Base-by-base conservation (phyloP, 225 moss, liverwort and hornwort species). In the Anthoceros angustus region DNA sequence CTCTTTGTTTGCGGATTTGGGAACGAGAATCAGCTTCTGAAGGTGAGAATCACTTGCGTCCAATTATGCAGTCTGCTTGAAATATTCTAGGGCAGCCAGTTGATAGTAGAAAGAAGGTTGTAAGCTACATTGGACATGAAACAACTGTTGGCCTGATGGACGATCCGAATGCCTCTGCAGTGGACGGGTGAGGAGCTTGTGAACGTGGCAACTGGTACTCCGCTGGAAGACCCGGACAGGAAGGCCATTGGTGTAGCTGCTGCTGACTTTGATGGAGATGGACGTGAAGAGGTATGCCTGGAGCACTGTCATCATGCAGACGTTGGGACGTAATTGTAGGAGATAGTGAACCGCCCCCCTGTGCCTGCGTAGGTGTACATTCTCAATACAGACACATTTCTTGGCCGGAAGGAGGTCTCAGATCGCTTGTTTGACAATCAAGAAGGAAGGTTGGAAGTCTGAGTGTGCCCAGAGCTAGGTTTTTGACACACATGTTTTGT, bases 211-310 rank as follows among this genome's bases (percentile, higher is more conserved):
- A 67, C 12, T 42, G 83, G 81, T 63, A 86, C 86, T 71, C 89
- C 78, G 43, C 69, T 93, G 43, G 81, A 86, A 80, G 89, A 93
- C 73, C 72, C 81, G 25, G 82, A 83, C 26, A 93, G 86, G 68
- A 85, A 82, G 74, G 89, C 92, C 67, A 93, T 93, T 74, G 92
- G 89, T 55, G 92, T 93, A 65, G 86, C 89, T 62, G 89, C 89
- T 42, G 92, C 81, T 62, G 92, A 93, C 66, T 87, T 93, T 32
- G 83, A 93, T 67, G 86, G 81, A 66, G 89, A 93, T 77, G 92
- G 92, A 42, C 78, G 68, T 39, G 92, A 93, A 76, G 92, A 93
- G 92, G 92, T 92, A 42, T 3, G 0, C 20, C 11, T 50, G 70
- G 41, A 10, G 24, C 7, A n/a, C 11, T 21, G 62, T 42, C 5